A percentile compares a stretch with the other conserved stretches of the same genome.
Evolutionary conservation across 306 rosid genomes (phyloP).

Genomic region (Alnus glutinosa): DNA sequence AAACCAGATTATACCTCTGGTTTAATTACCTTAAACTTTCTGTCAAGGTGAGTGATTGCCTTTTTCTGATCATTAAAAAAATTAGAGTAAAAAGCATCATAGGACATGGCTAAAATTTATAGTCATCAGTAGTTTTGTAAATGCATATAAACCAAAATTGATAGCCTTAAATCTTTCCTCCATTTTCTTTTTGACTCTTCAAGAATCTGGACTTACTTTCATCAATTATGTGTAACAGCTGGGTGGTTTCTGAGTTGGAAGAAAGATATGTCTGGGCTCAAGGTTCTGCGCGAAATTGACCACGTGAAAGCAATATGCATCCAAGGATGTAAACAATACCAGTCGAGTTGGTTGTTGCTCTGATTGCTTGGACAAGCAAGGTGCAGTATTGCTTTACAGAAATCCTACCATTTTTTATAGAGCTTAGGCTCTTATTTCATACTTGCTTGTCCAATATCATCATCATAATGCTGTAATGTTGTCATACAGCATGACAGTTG

Average conservation of each 20-base stretch:
- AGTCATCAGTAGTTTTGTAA: not conserved
- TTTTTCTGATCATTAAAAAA: not conserved
- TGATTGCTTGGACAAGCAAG: slow-evolving; percentile 31
- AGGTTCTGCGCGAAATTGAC: slow-evolving; percentile 17
- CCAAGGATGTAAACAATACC: not conserved
- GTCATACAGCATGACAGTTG: too few relatives aligned
- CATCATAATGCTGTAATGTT: too few relatives aligned
- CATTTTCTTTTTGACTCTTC: not conserved
- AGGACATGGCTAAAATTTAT: not conserved
- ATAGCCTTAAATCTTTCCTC: not conserved
- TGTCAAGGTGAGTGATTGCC: slow-evolving; percentile 27
- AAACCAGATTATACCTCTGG: slow-evolving; percentile 5
- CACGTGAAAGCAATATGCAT: slow-evolving; percentile 1
- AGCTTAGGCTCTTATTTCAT: not conserved
- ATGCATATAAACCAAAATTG: not conserved
- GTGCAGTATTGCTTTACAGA: slow-evolving; percentile 25
- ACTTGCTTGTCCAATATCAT: too few relatives aligned
- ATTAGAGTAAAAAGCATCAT: not conserved
- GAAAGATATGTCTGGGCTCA: not conserved
- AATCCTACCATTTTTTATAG: not conserved
- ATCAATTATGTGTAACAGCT: slow-evolving; percentile 17
- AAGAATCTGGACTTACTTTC: not conserved
- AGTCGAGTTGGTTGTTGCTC: not conserved
- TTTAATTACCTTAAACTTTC: slow-evolving; percentile 2
- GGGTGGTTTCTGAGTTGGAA: not conserved